Conservation (phyloP, 1,284 basidiomycete species). For the Macrocystidia cucumis region DNA sequence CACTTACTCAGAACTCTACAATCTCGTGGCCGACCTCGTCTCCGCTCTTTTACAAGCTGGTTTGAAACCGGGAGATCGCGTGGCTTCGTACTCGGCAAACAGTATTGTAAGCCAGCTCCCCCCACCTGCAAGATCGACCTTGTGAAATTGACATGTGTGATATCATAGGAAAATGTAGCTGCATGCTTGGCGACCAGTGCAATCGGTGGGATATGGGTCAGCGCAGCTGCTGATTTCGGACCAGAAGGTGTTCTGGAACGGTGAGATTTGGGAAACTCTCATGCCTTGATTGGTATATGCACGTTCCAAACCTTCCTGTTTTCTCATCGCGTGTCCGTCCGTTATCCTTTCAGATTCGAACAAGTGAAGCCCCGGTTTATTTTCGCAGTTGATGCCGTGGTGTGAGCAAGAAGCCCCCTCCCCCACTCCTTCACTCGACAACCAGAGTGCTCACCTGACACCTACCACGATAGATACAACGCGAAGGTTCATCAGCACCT, state of each 20-base stretch:
- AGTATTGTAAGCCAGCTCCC: constrained; percentile 47
- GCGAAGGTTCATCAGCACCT: constrained; percentile 63
- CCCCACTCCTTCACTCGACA: constrained; percentile 6
- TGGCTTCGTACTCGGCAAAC: constrained; percentile 79
- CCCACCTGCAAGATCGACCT: constrained; percentile 2
- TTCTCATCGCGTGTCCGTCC: neutral
- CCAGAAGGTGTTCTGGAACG: constrained; percentile 78
- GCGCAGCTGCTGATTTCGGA: constrained; percentile 85
- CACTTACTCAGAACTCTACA: constrained; percentile 58
- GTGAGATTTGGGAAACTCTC: constrained; percentile 29
- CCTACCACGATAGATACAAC: constrained; percentile 52
- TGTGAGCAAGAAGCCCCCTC: constrained; percentile 28
- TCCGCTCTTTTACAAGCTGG: constrained; percentile 54
- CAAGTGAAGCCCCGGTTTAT: constrained; percentile 72
- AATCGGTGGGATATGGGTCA: constrained; percentile 75
- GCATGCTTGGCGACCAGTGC: constrained; percentile 73
- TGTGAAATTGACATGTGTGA: neutral
- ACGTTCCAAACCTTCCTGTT: constrained; percentile 9
- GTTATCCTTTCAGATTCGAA: constrained; percentile 40
- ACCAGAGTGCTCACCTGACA: too few relatives aligned
- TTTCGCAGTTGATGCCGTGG: constrained; percentile 67
- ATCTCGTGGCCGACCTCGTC: constrained; percentile 53
- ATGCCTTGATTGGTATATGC: constrained; percentile 5
- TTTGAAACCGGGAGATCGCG: constrained; percentile 65
- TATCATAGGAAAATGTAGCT: constrained; percentile 57